Conservation (phyloP, 1,284 basidiomycete species). For the Moniliella sp. region DNA sequence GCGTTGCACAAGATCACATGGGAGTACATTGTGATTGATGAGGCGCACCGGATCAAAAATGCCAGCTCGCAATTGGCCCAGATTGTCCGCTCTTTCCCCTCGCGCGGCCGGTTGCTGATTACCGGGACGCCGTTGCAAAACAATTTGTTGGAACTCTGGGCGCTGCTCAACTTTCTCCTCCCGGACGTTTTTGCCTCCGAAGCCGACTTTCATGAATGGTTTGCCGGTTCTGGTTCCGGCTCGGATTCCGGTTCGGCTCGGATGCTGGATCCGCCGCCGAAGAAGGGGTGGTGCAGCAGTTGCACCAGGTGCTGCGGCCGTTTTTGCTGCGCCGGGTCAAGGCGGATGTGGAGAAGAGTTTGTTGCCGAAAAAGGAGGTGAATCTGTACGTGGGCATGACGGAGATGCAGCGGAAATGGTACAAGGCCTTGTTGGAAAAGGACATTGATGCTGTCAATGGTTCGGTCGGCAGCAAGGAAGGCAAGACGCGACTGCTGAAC, state of each 20-base stretch:
- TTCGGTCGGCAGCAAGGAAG: slow-evolving; percentile 48
- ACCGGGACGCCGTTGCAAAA: slow-evolving; percentile 85
- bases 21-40: slow-evolving; percentile 83
- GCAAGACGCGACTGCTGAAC: slow-evolving; percentile 61
- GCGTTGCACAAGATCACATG: slow-evolving; percentile 14
- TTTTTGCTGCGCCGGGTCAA: slow-evolving; percentile 27
- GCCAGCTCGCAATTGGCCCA: slow-evolving; percentile 66
- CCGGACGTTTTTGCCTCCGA: slow-evolving; percentile 60
- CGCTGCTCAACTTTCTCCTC: slow-evolving; percentile 58
- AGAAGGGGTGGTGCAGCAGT: slow-evolving; percentile 32
- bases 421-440: slow-evolving; percentile 42
- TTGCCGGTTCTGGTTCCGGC: slow-evolving; percentile 10
- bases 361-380: slow-evolving; percentile 37
- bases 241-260: slow-evolving; percentile 6
- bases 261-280: slow-evolving; percentile 32
- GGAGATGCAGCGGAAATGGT: slow-evolving; percentile 56
- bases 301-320: slow-evolving; percentile 27
- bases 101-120: slow-evolving; percentile 67
- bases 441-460: slow-evolving; percentile 72
- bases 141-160: slow-evolving; percentile 80
- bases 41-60: slow-evolving; percentile 83
- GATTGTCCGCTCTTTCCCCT: slow-evolving; percentile 68
- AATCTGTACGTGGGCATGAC: slow-evolving; percentile 74
- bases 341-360: slow-evolving; percentile 18
- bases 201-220: slow-evolving; percentile 71